Base-by-base conservation (phyloP, 495 filamentous ascomycete species). In the Penicillium crystallinum region DNA sequence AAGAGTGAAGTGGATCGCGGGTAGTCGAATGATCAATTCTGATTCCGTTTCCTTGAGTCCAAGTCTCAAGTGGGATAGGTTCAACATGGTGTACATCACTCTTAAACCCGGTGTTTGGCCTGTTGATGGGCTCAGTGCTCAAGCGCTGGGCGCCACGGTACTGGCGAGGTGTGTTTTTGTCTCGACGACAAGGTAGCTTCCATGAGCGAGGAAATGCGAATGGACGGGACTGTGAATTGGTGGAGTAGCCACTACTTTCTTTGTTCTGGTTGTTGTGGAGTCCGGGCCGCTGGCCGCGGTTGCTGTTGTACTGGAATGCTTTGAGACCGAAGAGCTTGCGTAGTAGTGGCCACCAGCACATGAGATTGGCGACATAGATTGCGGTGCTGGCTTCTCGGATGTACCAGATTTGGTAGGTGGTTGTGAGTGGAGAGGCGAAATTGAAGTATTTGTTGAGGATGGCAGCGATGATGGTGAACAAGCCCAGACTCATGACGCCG, bases 361-460 rank as follows among this genome's bases (percentile, higher is more conserved):
- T 81, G 14, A 86, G 59, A 43, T 86, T 86, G n/a, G 80, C 77
- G 3, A 85, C 80, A 40, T 83, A 76, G 10, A 86, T 74, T 1
- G 83, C 79, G 0, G 81, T 85, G 17, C 75, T 77, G 14, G 80
- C 75, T 74, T 87, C 83, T 8, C 84, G 80, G 18, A 78, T 74
- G 58, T 88, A 87, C 84, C 84, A 88, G 42, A 78, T 80, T 31
- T 77, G 68, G 31, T 73, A 68, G 4, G 72, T 76, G 6, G 70
- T 70, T 11, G 66, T 73, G 49, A 78, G 76, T 0, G 80, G 81
- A 1, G 71, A 63, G 5, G 69, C 74, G 58, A 88, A 85, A 38
- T 78, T 83, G 69, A 85, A 87, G 55, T 78, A 82, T 63, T 85
- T 86, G 59, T 84, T 86, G 15, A 86, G 67, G 41, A 82, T 71